Evolutionary conservation across 345 rosid species (phyloP), one percentile per base, ranked within the genome.

Genomic region (Gossypium turneri): DNA sequence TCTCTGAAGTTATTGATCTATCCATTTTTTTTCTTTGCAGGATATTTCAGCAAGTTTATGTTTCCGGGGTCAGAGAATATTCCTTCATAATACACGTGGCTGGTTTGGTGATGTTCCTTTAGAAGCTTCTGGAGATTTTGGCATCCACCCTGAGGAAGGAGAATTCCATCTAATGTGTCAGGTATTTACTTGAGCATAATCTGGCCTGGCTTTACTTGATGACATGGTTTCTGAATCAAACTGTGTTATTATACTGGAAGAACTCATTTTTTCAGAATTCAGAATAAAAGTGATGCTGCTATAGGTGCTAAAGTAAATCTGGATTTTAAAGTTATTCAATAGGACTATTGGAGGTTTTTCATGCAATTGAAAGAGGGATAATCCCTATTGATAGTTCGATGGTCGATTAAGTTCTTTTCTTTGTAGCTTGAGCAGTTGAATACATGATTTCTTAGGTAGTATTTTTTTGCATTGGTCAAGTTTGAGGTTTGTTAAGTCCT

Each of bases 91-190:
- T 81, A 84, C 95, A 74, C 90, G 87, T 83, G 98, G 98, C 76
- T 88, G 93, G 95, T 94, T 90, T 87, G 98, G 98, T 73, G 84
- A 84, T 77, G 88, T 89, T 88, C 98, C 98, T 48, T 84, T 94
- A 72, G 98, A 94, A 87, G 97, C 97, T 85, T 94, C 98, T 77
- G 97, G 98, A 84, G 97, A 94, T 86, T 90, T 92, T 78, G 98
- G 98, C 66, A 92, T 94, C 72, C 93, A 92, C 84, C 98, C 98
- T 43, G 95, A 92, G 86, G 97, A 94, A 59, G 98, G 98, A 76
- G 97, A 94, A 86, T 94, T 91, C 82, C 98, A 94, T 76, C 82
- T 94, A n/a, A 94, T 94, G 98, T 94, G 98, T 79, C 98, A 92
- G 94, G 98, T 88, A 85, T 73, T 13, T 72, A 73, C 56, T 61